Evolutionary conservation across 176 grass and related monocot species (phyloP), one percentile per base, ranked within the genome.

Genomic region (Avena eriantha): DNA sequence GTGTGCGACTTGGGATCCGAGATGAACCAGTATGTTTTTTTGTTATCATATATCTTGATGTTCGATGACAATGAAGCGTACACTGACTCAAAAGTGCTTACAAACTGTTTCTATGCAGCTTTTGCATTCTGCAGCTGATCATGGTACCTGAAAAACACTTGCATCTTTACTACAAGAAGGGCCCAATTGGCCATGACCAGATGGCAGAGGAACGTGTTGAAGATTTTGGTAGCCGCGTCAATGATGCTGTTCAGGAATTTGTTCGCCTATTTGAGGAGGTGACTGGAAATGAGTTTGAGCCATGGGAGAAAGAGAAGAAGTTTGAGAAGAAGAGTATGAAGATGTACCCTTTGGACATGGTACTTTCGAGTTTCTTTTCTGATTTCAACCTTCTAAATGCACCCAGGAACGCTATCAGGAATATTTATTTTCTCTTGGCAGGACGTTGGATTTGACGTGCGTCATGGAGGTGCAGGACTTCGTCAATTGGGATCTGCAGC

Each of bases 331-430:
- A 89, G 81, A 54, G 29, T 76, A 86, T 81, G 58, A 98, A 95
- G 26, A 93, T 98, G 80, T 88, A 92, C 85, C 91, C 96, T 7
- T 63, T 98, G 10, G 96, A 98, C 78, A 98, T 95, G 91, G 95
- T 98, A 26, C 71, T 79, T 45, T 82, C n/a, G 21, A 45, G 73
- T 23, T 65, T 21, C 36, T 53, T 31, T 36, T 21, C 24, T 70
- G 7, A 14, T 61, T 86, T 39, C 1, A 0, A 64, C 3, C 39
- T 55, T 71, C 0, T 10, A 61, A 55, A 43, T 63, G 16, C 43
- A 80, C 49, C 8, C n/a, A 45, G 4, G 66, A 76, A 46, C 24
- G 3, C 26, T 21, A 50, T 50, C 6, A 5, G 50, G 48, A 51
- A 43, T 39, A 16, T 22, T 23, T 26, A 23, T 22, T 23, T 41